Evolutionary conservation across 2,329 filamentous ascomycete genomes (phyloP).

Genomic region (Camillea tinctor): DNA sequence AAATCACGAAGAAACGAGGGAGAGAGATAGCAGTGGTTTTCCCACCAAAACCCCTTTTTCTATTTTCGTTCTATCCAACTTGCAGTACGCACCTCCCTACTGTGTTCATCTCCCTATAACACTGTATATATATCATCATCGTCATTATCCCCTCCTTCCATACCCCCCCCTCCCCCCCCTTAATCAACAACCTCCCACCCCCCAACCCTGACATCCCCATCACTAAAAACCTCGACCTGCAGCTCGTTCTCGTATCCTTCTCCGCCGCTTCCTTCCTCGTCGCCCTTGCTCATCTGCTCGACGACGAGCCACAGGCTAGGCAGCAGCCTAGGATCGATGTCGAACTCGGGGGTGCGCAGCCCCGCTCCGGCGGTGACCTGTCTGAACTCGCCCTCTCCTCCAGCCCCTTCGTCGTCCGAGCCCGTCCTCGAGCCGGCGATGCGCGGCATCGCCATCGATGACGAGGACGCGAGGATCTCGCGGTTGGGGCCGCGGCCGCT

Average conservation of each 20-base stretch:
- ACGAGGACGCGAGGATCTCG: constrained; percentile 61
- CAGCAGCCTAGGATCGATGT: constrained; percentile 65
- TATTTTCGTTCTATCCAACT: too few species aligned
- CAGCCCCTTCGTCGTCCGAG: constrained; percentile 33
- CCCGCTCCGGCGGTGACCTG: constrained; percentile 57
- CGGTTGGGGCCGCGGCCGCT: constrained; percentile 69
- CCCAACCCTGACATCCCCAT: constrained; percentile 43
- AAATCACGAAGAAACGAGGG: too few species aligned
- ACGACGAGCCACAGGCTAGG: constrained; percentile 71
- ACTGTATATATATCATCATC: too few species aligned
- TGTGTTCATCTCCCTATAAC: too few species aligned
- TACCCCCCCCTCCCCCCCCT: background rate
- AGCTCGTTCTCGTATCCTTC: constrained; percentile 46
- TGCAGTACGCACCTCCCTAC: too few species aligned
- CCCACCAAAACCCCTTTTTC: too few species aligned
- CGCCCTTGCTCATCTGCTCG: constrained; percentile 65
- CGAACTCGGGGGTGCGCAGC: constrained; percentile 70
- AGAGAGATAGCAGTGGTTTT: too few species aligned
- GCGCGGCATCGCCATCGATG: constrained; percentile 35
- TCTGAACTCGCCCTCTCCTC: constrained; percentile 63
- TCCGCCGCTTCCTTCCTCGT: constrained; percentile 23
- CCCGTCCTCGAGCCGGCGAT: constrained; percentile 40
- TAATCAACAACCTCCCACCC: constrained; percentile 40
- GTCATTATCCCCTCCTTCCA: background rate
- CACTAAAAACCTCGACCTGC: constrained; percentile 51